Conservation (phyloP, 176 grass and related monocot species). For the Phyllostachys edulis region DNA sequence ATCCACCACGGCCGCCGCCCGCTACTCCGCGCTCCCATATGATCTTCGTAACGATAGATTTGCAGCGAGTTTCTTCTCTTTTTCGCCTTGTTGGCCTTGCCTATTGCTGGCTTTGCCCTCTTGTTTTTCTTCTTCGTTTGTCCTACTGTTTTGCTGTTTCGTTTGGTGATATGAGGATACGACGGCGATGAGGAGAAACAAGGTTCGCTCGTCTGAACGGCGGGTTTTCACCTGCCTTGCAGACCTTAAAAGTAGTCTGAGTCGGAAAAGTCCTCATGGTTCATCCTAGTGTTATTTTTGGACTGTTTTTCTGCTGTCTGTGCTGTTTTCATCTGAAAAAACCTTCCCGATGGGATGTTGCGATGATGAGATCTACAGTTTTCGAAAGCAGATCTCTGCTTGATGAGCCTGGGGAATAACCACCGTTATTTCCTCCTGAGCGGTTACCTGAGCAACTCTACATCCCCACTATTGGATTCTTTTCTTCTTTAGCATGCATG, state of each 20-base stretch:
- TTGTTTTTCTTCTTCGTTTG: neutral
- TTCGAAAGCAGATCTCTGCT: constrained; percentile 36
- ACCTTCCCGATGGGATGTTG: neutral
- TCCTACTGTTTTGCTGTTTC: neutral
- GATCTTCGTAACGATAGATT: neutral
- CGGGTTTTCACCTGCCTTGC: constrained; percentile 4
- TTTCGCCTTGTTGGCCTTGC: neutral
- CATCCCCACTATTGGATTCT: neutral
- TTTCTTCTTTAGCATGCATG: neutral
- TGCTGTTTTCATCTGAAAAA: too few species aligned
- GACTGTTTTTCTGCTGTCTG: neutral
- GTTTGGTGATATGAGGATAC: neutral
- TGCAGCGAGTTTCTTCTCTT: neutral
- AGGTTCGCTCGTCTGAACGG: constrained; percentile 53
- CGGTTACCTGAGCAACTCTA: constrained; percentile 77
- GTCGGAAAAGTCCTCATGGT: neutral
- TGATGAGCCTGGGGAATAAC: constrained; percentile 44
- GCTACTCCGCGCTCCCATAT: neutral
- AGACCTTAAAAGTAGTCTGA: constrained; percentile 39
- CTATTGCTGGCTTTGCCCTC: too few species aligned
- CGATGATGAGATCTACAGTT: constrained; percentile 30
- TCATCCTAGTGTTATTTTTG: neutral
- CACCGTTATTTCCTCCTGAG: constrained; percentile 62
- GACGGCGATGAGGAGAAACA: constrained; percentile 45
- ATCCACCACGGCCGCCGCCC: neutral